Percentiles rank a stretch among this genome's conserved stretches.
phyloP scores from a whole-genome alignment of 1,139 yeast genomes.

The Candida tetrigidarum region DNA sequence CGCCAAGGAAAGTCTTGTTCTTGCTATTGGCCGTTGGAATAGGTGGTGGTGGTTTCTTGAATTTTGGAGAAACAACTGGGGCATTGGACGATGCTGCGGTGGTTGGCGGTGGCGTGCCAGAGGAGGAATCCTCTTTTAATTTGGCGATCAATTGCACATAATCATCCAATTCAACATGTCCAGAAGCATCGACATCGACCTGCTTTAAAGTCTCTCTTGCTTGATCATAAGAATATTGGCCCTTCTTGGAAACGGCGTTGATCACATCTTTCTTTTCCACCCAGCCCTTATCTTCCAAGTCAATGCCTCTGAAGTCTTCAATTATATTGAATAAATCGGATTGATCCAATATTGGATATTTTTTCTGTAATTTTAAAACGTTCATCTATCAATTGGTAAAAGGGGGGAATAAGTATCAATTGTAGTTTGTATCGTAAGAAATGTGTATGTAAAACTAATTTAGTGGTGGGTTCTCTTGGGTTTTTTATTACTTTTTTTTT shows the following conservation, averaged over 20 bases:
- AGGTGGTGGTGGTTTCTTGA: slow-evolving; percentile 31
- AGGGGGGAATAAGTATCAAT: slow-evolving; percentile 8
- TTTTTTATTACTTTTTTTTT: neutral
- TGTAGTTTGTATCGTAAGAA: slow-evolving; percentile 1
- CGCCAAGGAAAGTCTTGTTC: slow-evolving; percentile 80
- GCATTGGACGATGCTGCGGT: slow-evolving; percentile 24
- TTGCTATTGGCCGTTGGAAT: slow-evolving; percentile 53
- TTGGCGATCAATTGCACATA: slow-evolving; percentile 86
- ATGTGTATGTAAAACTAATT: too few species aligned
- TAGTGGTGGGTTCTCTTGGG: too few species aligned
- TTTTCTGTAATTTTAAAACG: slow-evolving; percentile 65
- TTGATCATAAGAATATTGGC: slow-evolving; percentile 84
- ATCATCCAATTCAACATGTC: slow-evolving; percentile 95
- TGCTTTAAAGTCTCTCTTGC: slow-evolving; percentile 91
- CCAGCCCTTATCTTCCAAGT: slow-evolving; percentile 93
- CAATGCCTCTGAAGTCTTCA: slow-evolving; percentile 78
- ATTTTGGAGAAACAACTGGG: slow-evolving; percentile 26
- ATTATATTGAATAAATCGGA: slow-evolving; percentile 84
- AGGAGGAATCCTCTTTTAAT: slow-evolving; percentile 52
- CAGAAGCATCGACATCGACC: slow-evolving; percentile 95
- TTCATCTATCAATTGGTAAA: slow-evolving; percentile 37
- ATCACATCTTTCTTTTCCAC: slow-evolving; percentile 90
- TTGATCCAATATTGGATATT: slow-evolving; percentile 84
- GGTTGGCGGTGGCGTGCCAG: slow-evolving; percentile 23
- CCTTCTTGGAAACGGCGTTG: slow-evolving; percentile 78